Base-by-base conservation (phyloP, 106 monocot genomes). In the Allium cepa region DNA sequence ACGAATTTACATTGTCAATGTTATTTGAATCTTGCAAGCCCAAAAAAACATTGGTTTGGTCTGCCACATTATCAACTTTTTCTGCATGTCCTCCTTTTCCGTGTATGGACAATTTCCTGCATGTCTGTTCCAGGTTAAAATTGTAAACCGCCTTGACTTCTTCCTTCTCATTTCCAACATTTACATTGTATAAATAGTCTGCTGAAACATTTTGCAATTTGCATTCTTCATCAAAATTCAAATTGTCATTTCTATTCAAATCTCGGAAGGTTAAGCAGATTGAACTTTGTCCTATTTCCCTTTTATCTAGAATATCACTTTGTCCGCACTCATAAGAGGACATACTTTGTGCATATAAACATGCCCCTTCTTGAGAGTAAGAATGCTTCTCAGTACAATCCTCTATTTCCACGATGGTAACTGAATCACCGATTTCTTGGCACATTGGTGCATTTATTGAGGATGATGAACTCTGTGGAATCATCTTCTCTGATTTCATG, bases 71-170 rank as follows among this genome's bases (percentile, higher is more conserved):
- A 36, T 36, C 36, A 36, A 36, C 36, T 36, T 36, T 5, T 36
- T 5, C 36, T 36, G 36, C 36, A 36, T 4, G 36, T 36, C 36
- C 36, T 36, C 36, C 36, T 36, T 3, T 36, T 36, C 36, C 36
- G 36, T 36, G 36, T 36, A 36, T 36, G 36, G 36, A 36, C 36
- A 36, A 36, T 36, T 36, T 36, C 0, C 3, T 36, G 1, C 36
- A 36, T 36, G 36, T 36, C 36, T 36, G 36, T 36, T 36, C 36
- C 36, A 36, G 36, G 36, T 36, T 36, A 36, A 4, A 94, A 51
- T 94, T 86, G 73, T 62, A 86, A 45, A 53, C 49, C 46, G 71
- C 64, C 47, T 79, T 78, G 16, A 78, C 73, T 45, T 71, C 72
- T 46, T 47, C 75, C 26, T 72, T 66, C 61, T 5, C 52, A 49